These are phyloP conservation scores for Vicia villosa DNA, from an alignment of 306 rosid genomes.

Conservation along the genomic window DNA sequence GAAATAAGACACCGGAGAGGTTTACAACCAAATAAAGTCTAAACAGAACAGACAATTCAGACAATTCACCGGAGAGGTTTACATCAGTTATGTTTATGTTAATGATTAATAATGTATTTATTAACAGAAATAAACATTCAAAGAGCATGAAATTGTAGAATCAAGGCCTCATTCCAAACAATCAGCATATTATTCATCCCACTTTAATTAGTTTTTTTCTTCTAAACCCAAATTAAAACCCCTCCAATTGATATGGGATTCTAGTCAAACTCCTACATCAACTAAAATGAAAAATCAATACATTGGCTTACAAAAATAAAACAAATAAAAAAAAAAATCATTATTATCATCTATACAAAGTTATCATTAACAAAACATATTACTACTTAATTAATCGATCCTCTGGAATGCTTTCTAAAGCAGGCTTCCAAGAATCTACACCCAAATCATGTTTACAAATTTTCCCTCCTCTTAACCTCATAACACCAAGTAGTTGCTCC, in stretches of 20 bases:
- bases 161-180: neutral
- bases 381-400: conserved; percentile 38
- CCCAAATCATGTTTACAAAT: too few species aligned
- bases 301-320: too few species aligned
- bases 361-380: neutral
- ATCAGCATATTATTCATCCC: neutral
- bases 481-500: conserved; percentile 58
- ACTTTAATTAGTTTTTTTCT: neutral
- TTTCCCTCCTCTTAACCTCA: too few species aligned
- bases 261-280: conserved; percentile 37
- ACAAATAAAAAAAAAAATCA: neutral
- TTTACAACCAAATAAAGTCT: too few species aligned
- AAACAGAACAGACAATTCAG: too few species aligned
- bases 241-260: conserved; percentile 34
- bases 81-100: too few species aligned
- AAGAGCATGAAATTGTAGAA: neutral
- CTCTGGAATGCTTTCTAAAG: too few species aligned
- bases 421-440: too few species aligned
- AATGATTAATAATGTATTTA: too few species aligned
- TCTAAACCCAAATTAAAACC: conserved; percentile 26
- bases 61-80: too few species aligned
- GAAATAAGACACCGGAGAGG: too few species aligned
- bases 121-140: neutral
- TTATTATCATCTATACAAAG: conserved; percentile 19
- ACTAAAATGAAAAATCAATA: neutral